Base-by-base conservation (phyloP, 495 filamentous ascomycete species). In the Aspergillus biplanus region DNA sequence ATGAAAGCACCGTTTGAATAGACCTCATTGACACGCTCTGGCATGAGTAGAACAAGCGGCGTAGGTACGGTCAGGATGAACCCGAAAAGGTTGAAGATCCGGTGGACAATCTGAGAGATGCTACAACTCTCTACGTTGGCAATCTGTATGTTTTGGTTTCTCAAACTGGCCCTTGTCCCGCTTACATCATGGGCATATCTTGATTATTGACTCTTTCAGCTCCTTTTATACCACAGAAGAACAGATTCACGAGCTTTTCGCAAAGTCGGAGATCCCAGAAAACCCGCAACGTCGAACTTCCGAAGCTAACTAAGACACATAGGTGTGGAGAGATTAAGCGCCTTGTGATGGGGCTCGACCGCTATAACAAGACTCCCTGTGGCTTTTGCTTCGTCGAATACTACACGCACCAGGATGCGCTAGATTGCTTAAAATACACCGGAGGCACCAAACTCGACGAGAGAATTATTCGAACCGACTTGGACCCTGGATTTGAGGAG, bases 201-300 rank as follows among this genome's bases (percentile, higher is more conserved):
- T 44, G 42, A 5, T 49, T 52, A 67, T 79, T 85, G 53, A 85
- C 65, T 18, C 44, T 16, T 31, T 16, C 64, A 97, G 93, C 62
- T 99, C 95, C n/a, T 99, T 99, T 79, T 99, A 97, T 82, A 99
- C 95, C 11, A 99, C 95, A 49, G 95, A 99, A 74, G 95, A 99
- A 79, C 95, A 99, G 72, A 97, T 99, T 59, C 94, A 98, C 71
- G 96, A 97, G 74, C 89, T 98, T 11, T 98, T 98, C 73, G 83
- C 91, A 13, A 98, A 98, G 85, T 89, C 61, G 64, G 83, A 8
- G 1, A n/a, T 13, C 42, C 16, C 16, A 11, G 16, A 50, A 0
- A 11, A 31, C 37, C 18, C 15, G 27, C 68, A 35, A 63, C 37
- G 11, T 33, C 15, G 15, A 58, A 56, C 7, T 46, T 15, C 33